Conservation (phyloP, 1,284 basidiomycete species). For the Takashimella tepidaria region DNA sequence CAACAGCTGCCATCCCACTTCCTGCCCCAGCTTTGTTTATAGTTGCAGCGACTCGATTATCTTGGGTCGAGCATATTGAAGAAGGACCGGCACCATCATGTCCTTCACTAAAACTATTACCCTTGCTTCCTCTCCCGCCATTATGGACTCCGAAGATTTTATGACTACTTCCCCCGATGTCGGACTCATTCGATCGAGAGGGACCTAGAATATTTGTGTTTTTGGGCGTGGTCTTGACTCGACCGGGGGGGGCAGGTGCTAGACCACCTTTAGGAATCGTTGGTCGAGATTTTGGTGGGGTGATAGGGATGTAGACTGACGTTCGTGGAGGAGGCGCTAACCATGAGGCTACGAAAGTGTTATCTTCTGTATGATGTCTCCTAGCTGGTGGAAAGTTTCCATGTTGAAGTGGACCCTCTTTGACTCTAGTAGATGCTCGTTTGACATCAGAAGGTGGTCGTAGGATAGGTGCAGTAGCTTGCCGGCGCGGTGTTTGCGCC, state of each 20-base stretch:
- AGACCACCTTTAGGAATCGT: conserved; percentile 21
- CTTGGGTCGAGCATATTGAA: too few relatives aligned
- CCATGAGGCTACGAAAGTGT: conserved; percentile 16
- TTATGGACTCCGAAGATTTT: too few relatives aligned
- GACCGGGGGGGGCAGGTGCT: conserved; percentile 18
- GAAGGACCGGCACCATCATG: too few relatives aligned
- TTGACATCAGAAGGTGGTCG: neutral
- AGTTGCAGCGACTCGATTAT: too few relatives aligned
- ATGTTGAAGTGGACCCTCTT: neutral
- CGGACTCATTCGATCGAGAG: too few relatives aligned
- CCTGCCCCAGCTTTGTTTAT: neutral
- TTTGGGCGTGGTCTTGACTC: conserved; percentile 7
- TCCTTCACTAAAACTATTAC: too few relatives aligned
- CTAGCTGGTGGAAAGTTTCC: neutral
- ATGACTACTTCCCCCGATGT: too few relatives aligned
- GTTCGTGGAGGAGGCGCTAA: conserved; percentile 11
- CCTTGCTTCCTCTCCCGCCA: too few relatives aligned
- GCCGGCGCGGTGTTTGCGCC: too few relatives aligned
- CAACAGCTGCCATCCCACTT: conserved; percentile 3
- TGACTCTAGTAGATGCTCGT: neutral
- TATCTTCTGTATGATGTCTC: neutral
- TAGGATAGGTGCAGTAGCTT: neutral
- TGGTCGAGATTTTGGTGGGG: conserved; percentile 23
- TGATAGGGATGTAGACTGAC: conserved; percentile 20
- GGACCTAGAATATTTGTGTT: too few relatives aligned